phyloP scores from a whole-genome alignment of 2,329 filamentous ascomycete species.

The Ophiognomonia clavigignenti-juglandacearum region DNA sequence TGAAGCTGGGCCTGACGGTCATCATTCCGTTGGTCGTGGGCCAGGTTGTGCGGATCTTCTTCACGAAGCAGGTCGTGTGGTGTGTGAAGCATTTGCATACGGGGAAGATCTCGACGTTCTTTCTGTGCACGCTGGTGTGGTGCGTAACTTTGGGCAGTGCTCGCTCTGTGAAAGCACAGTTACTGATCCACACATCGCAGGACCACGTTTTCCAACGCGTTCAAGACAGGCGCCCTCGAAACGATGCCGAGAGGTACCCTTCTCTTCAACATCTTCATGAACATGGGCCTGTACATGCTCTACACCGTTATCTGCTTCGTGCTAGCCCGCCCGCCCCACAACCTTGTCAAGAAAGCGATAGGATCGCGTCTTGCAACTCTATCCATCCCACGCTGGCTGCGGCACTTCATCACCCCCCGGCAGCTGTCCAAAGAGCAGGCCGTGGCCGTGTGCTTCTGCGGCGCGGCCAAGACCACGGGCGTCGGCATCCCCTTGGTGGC shows the following conservation, averaged over 20 bases:
- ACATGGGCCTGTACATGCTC: slow-evolving; percentile 56
- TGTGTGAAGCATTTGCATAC: slow-evolving; percentile 49
- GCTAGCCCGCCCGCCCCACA: slow-evolving; percentile 37
- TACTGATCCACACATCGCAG: slow-evolving; percentile 30
- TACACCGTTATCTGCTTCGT: slow-evolving; percentile 59
- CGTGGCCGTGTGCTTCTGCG: slow-evolving; percentile 68
- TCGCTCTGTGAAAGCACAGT: slow-evolving; percentile 30
- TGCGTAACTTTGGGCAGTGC: slow-evolving; percentile 29
- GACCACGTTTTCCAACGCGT: slow-evolving; percentile 64
- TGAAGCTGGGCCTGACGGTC: slow-evolving; percentile 63
- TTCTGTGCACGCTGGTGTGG: slow-evolving; percentile 45
- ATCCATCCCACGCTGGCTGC: slow-evolving; percentile 24
- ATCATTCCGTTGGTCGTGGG: slow-evolving; percentile 60
- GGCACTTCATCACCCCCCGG: slow-evolving; percentile 37
- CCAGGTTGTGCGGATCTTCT: slow-evolving; percentile 50
- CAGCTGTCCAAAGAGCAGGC: slow-evolving; percentile 57
- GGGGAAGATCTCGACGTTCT: slow-evolving; percentile 43
- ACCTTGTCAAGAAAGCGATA: slow-evolving; percentile 25
- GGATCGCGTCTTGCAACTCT: slow-evolving; percentile 29
- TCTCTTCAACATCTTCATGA: slow-evolving; percentile 63
- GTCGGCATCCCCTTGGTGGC: slow-evolving; percentile 64
- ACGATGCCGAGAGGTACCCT: slow-evolving; percentile 55
- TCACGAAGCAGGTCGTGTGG: slow-evolving; percentile 46
- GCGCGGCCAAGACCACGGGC: slow-evolving; percentile 67
- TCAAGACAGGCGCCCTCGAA: slow-evolving; percentile 58